These are phyloP conservation scores for Raffaelea ambrosiae DNA, from an alignment of 2,329 filamentous ascomycete genomes.

Conservation along the genomic window DNA sequence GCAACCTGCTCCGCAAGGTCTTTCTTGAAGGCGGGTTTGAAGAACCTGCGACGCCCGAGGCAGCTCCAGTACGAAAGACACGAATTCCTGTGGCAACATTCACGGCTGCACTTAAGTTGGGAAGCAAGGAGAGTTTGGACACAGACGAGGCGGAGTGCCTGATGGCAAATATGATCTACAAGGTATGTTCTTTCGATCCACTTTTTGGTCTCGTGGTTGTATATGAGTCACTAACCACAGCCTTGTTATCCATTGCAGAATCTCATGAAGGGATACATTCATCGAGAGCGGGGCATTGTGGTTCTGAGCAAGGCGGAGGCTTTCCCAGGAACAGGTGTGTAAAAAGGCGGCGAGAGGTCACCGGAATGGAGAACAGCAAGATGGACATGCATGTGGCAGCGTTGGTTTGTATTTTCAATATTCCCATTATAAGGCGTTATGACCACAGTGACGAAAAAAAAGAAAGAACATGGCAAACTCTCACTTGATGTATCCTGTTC, in stretches of 20 bases:
- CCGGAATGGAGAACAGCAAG: too few species aligned
- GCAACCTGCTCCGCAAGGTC: conserved; percentile 87
- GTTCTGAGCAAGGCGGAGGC: conserved; percentile 89
- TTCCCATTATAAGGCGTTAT: not conserved
- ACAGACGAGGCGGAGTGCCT: conserved; percentile 92
- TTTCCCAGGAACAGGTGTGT: conserved; percentile 81
- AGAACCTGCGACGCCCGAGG: conserved; percentile 60
- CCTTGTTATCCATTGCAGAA: conserved; percentile 45
- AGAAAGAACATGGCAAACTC: not conserved
- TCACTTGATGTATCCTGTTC: too few species aligned
- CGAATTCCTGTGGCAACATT: conserved; percentile 80
- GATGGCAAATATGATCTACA: conserved; percentile 95
- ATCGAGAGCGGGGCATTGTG: conserved; percentile 79
- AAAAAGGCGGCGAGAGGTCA: not conserved
- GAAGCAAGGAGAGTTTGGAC: conserved; percentile 61
- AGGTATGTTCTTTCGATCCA: conserved; percentile 47
- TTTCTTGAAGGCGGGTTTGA: conserved; percentile 80
- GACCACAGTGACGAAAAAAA: not conserved
- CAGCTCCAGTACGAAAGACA: conserved; percentile 57
- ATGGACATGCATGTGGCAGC: too few species aligned
- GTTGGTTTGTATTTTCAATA: not conserved
- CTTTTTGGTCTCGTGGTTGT: not conserved
- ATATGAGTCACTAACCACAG: not conserved
- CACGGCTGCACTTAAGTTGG: conserved; percentile 70
- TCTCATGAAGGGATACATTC: conserved; percentile 97